Base-by-base conservation (phyloP, 306 rosid genomes). In the Vicia villosa region DNA sequence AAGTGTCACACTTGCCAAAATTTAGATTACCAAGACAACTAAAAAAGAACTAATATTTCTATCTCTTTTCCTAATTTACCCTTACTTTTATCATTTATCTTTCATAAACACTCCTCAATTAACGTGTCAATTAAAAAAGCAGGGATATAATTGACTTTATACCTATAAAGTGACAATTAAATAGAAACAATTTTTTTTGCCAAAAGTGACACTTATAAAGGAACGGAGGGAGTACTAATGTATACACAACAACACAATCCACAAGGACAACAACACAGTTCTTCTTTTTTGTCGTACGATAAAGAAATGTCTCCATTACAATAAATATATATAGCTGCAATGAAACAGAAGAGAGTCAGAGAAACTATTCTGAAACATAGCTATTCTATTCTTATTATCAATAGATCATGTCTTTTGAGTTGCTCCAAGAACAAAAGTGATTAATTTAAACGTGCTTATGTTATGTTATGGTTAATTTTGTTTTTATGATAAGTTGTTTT, bases 231-330 rank as follows among this genome's bases (percentile, higher is more conserved):
- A n/a, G n/a, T n/a, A n/a, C 28, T 24, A 24, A 24, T 24, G 4
- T 34, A 72, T 36, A 24, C 37, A n/a, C n/a, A n/a, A n/a, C n/a
- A 59, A 52, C 62, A 67, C 74, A 70, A 63, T 56, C 22, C 78
- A 74, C 37, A 79, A 67, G 21, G 74, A 73, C 87, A 69, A 73
- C 87, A 69, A 71, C 77, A 57, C 82, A 54, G 57, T 72, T 86
- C 76, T 40, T 46, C 68, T 58, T 72, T 72, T 79, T 61, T 56
- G 58, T 65, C 63, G 90, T 83, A 83, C 84, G 86, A 81, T 78
- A 86, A 69, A 83, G 84, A 72, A 60, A 22, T 54, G 72, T 65
- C 86, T 69, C 60, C 54, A 49, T 64, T 50, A 61, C 59, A 73
- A 77, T 70, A 70, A 82, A 82, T 78, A 57, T 54, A 17, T 22